These are phyloP conservation scores for Picea sitchensis DNA, from an alignment of 75 land plant genomes.

Conservation along the genomic window DNA sequence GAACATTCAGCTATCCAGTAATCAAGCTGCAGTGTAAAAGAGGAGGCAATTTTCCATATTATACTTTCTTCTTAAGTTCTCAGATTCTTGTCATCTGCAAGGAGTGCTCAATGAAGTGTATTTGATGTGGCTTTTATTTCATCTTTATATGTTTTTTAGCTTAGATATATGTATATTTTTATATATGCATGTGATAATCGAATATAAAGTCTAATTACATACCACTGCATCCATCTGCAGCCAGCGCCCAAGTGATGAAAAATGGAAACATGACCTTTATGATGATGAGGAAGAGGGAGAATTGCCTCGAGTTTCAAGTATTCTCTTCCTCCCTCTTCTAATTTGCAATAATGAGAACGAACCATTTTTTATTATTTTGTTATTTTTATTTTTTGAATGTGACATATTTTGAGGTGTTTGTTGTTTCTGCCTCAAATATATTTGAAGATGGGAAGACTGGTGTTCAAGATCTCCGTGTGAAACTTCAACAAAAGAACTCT, in stretches of 20 bases:
- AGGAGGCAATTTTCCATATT: too few relatives aligned
- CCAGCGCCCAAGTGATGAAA: slow-evolving; percentile 54
- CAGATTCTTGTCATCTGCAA: background rate
- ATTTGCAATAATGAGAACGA: background rate
- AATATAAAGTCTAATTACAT: slow-evolving; percentile 1
- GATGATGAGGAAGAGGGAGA: slow-evolving; percentile 25
- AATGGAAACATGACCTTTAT: slow-evolving; percentile 77
- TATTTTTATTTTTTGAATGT: background rate
- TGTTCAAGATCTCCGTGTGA: slow-evolving; percentile 67
- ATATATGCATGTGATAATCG: background rate
- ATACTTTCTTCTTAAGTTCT: background rate
- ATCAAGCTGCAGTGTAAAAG: too few relatives aligned
- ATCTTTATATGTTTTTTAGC: background rate
- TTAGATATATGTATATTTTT: background rate
- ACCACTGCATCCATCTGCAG: slow-evolving; percentile 22
- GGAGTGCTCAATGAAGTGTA: background rate
- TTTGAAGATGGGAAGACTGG: slow-evolving; percentile 33
- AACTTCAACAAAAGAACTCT: slow-evolving; percentile 45
- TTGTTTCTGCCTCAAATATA: background rate
- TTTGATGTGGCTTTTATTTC: background rate
- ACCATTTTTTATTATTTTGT: background rate
- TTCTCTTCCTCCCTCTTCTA: background rate
- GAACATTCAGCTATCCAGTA: too few relatives aligned
- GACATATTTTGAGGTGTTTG: background rate
- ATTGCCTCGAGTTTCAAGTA: slow-evolving; percentile 53